Evolutionary conservation across 2,329 filamentous ascomycete species (phyloP), one percentile per base, ranked within the genome.

Genomic region (Colletotrichum higginsianum): DNA sequence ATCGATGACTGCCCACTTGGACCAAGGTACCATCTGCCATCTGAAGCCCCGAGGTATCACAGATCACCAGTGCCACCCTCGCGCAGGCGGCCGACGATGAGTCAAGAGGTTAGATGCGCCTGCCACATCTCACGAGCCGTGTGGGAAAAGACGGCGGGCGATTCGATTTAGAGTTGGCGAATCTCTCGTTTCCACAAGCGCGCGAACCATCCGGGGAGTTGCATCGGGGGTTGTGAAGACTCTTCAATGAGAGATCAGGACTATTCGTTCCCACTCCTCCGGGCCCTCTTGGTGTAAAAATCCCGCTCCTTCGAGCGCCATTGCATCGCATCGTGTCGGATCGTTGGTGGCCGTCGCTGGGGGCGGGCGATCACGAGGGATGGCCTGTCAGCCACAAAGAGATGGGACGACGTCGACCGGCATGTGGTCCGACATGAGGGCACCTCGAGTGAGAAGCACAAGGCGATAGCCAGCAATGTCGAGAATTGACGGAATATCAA

Each of bases 331-430:
- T 60, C 40, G 46, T 44, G 46, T n/a, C 18, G 12, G 53, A 40
- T 21, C 30, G 53, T 66, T 60, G 61, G 53, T 69, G n/a, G 42
- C 47, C 26, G 8, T 35, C 47, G 52, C 16, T 18, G 56, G 46
- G 44, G 52, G n/a, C 18, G 56, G 52, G 44, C 57, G 57, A 67
- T 67, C 68, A 71, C 68, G 68, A 71, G 68, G 55, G 63, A 52
- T 40, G 38, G 44, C 23, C 38, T n/a, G 65, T 49, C 50, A 53
- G 50, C 67, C 30, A 57, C 55, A 71, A 21, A 42, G 58, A 69
- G 30, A 69, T 64, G 56, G 58, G 58, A 68, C 69, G 65, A 68
- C 46, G 47, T 64, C 53, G 69, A 69, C 58, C 69, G 58, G 64
- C 65, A 63, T 64, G 65, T 71, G 65, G 53, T 55, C 44, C 53